These are phyloP conservation scores for Calonectria multiphialidica DNA, from an alignment of 2,329 filamentous ascomycete genomes.

Conservation along the genomic window DNA sequence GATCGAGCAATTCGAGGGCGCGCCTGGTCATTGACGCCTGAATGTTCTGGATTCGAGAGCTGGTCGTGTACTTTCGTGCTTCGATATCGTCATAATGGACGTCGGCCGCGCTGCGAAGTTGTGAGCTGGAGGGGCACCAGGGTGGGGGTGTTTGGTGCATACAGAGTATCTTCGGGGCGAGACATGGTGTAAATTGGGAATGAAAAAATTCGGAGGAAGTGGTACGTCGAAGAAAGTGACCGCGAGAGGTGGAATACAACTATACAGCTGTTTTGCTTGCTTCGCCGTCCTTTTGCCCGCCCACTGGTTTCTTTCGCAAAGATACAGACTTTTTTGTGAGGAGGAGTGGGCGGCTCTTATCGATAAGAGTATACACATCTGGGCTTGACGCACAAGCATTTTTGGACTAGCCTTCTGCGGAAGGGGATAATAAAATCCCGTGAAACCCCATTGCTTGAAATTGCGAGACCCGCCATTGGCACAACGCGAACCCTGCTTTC, in stretches of 20 bases:
- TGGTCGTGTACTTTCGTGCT: slow-evolving; percentile 97
- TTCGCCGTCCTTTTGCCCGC: slow-evolving; percentile 16
- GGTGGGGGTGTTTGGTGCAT: slow-evolving; percentile 49
- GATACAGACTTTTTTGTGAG: slow-evolving; percentile 43
- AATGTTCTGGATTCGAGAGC: slow-evolving; percentile 94
- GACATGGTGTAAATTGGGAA: slow-evolving; percentile 75
- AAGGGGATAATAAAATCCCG: slow-evolving; percentile 20
- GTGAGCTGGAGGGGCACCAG: slow-evolving; percentile 42
- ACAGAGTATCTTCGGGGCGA: slow-evolving; percentile 95
- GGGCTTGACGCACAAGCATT: neutral
- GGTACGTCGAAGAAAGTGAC: neutral
- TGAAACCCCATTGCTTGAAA: slow-evolving; percentile 8
- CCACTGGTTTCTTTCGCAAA: slow-evolving; percentile 28
- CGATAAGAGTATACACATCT: slow-evolving; percentile 32
- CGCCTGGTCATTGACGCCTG: slow-evolving; percentile 95
- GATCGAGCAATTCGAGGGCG: slow-evolving; percentile 90
- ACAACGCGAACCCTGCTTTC: slow-evolving; percentile 9
- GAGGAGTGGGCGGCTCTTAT: slow-evolving; percentile 38
- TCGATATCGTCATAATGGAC: slow-evolving; percentile 97
- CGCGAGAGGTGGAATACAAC: neutral
- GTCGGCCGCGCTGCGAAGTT: slow-evolving; percentile 80
- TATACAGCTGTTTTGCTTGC: neutral
- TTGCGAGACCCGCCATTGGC: slow-evolving; percentile 34
- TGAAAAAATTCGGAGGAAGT: neutral
- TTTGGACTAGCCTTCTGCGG: neutral